These are phyloP conservation scores for Penicillium ucsense DNA, from an alignment of 495 filamentous ascomycete species.

Conservation along the genomic window DNA sequence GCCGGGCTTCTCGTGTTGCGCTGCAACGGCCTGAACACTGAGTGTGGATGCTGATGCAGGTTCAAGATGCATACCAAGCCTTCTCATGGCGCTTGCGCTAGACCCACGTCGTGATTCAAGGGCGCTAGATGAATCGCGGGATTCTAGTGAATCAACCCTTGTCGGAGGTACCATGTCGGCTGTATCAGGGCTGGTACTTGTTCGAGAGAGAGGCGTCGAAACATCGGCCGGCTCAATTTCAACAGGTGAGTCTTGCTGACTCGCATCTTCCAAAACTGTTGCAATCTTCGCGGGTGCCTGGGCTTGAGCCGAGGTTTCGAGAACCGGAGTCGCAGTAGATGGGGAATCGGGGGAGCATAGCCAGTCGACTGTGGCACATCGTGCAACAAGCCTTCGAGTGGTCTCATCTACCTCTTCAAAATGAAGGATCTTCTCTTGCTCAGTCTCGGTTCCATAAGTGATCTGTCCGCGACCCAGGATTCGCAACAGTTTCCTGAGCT, in stretches of 20 bases:
- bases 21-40: conserved; percentile 69
- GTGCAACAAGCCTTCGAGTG: conserved; percentile 69
- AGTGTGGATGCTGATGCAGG: conserved; percentile 40
- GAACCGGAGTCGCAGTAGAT: background rate
- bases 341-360: conserved; percentile 38
- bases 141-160: conserved; percentile 17
- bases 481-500: conserved; percentile 63
- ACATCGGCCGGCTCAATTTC: conserved; percentile 22
- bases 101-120: conserved; percentile 12
- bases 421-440: conserved; percentile 51
- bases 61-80: conserved; percentile 40
- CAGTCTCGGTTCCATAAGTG: conserved; percentile 20
- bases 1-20: conserved; percentile 74
- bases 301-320: conserved; percentile 4
- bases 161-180: conserved; percentile 22
- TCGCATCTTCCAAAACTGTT: conserved; percentile 13
- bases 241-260: conserved; percentile 11
- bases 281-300: conserved; percentile 13
- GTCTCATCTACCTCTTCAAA: conserved; percentile 90
- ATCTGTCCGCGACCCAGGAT: conserved; percentile 46
- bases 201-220: conserved; percentile 27
- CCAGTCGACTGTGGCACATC: conserved; percentile 81
- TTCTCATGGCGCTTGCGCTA: conserved; percentile 13
- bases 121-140: conserved; percentile 16
- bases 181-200: conserved; percentile 32